phyloP scores from a whole-genome alignment of 176 grass and related monocot genomes.

The Oryza punctata region DNA sequence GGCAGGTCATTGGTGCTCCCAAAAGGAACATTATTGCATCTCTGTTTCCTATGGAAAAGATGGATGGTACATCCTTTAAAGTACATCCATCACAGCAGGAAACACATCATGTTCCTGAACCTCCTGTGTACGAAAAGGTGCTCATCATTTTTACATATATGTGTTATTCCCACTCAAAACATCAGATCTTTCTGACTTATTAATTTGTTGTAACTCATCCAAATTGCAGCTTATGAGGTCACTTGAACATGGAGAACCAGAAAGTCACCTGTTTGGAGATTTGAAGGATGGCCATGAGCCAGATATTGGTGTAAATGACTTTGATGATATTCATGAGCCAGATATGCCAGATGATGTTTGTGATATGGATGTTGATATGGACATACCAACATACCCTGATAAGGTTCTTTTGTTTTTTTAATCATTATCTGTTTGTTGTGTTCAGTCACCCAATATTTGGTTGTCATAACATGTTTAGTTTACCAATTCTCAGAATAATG shows the following conservation, averaged over 20 bases:
- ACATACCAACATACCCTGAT: constrained; percentile 39
- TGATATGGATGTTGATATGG: constrained; percentile 50
- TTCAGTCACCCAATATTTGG: constrained; percentile 3
- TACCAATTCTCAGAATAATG: constrained; percentile 44
- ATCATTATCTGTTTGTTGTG: neutral
- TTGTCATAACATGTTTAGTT: constrained; percentile 33
- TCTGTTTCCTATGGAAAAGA: constrained; percentile 90
- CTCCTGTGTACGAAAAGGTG: constrained; percentile 79
- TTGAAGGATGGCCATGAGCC: constrained; percentile 51
- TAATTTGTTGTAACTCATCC: constrained; percentile 8
- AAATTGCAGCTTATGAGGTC: constrained; percentile 78
- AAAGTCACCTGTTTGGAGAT: constrained; percentile 42
- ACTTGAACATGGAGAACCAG: constrained; percentile 64
- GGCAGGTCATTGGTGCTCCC: constrained; percentile 33
- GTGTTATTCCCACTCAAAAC: neutral
- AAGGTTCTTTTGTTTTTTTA: constrained; percentile 48
- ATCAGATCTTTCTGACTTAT: constrained; percentile 1
- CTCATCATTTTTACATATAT: constrained; percentile 13
- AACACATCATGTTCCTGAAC: constrained; percentile 47
- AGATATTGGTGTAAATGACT: constrained; percentile 44
- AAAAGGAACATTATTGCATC: constrained; percentile 52
- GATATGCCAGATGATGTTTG: constrained; percentile 44
- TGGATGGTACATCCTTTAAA: constrained; percentile 60
- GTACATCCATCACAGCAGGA: constrained; percentile 59
- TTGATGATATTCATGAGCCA: constrained; percentile 40